Conservation (phyloP, 768 basidiomycete species). For the Candolleomyces efflorescens region DNA sequence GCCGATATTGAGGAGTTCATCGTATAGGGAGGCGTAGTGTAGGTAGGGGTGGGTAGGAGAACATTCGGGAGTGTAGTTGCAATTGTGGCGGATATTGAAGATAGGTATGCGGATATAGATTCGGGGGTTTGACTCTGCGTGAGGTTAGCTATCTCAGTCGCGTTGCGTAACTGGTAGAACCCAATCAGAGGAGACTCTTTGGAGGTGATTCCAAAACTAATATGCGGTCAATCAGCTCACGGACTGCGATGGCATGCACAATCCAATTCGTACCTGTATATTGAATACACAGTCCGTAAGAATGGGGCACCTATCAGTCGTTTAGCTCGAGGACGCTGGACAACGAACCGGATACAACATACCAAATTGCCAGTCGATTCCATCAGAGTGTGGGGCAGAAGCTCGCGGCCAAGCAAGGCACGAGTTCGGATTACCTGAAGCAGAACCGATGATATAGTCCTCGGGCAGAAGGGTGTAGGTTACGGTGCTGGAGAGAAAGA, state of each 20-base stretch:
- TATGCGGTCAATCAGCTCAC: constrained; percentile 3
- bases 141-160: constrained; percentile 27
- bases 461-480: constrained; percentile 67
- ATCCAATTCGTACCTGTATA: constrained; percentile 54
- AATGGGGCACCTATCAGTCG: constrained; percentile 51
- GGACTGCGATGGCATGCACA: neutral
- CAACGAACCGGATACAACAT: constrained; percentile 4
- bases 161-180: constrained; percentile 57
- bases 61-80: constrained; percentile 71
- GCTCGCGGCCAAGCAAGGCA: constrained; percentile 78
- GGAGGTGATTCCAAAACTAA: constrained; percentile 67
- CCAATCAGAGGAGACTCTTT: constrained; percentile 78
- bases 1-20: constrained; percentile 67
- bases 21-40: constrained; percentile 57
- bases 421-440: constrained; percentile 55
- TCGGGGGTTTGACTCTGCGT: constrained; percentile 30
- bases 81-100: constrained; percentile 60
- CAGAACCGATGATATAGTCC: constrained; percentile 74
- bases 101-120: constrained; percentile 46
- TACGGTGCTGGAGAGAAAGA: constrained; percentile 25
- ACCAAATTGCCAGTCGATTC: constrained; percentile 84
- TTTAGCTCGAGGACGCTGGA: neutral
- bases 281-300: constrained; percentile 70
- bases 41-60: constrained; percentile 58
- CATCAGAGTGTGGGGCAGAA: constrained; percentile 60